These are phyloP conservation scores for Streptanthus diversifolius DNA, from an alignment of 345 rosid genomes.

Conservation along the genomic window DNA sequence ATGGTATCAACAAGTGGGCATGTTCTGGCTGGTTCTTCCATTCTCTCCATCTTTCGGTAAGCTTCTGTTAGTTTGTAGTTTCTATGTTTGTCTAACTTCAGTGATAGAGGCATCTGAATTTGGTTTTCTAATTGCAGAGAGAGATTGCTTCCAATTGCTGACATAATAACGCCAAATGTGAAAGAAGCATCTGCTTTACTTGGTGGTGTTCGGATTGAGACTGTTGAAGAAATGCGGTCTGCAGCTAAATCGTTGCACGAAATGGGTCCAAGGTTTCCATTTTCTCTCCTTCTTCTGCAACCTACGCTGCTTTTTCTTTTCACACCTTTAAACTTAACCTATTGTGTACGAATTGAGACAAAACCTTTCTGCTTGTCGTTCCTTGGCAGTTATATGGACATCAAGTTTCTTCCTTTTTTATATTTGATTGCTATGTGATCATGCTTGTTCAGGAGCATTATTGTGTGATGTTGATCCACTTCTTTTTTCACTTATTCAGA, in stretches of 20 bases:
- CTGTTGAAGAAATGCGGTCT: constrained; percentile 68
- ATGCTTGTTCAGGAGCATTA: neutral
- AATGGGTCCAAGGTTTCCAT: constrained; percentile 76
- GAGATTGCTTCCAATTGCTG: constrained; percentile 77
- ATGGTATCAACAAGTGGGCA: constrained; percentile 98
- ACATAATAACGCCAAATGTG: constrained; percentile 83
- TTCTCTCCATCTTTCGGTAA: constrained; percentile 66
- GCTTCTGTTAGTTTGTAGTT: neutral
- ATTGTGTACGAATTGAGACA: neutral
- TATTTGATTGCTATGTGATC: neutral
- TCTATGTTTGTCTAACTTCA: neutral
- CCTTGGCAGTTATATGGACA: neutral
- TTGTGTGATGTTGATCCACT: constrained; percentile 2
- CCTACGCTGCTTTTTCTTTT: neutral
- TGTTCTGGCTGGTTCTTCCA: constrained; percentile 72
- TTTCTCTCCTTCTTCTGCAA: neutral
- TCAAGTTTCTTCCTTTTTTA: neutral
- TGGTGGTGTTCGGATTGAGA: constrained; percentile 52
- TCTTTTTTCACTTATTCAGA: constrained; percentile 40
- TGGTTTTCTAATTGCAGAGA: constrained; percentile 51
- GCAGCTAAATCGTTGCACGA: constrained; percentile 70
- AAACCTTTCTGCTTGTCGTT: neutral
- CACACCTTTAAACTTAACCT: neutral
- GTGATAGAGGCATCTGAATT: neutral
- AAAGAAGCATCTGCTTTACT: constrained; percentile 92